A percentile compares a stretch with the other conserved stretches of the same genome.
phyloP scores from a whole-genome alignment of 495 filamentous ascomycete species.

The Sordaria brevicollis region DNA sequence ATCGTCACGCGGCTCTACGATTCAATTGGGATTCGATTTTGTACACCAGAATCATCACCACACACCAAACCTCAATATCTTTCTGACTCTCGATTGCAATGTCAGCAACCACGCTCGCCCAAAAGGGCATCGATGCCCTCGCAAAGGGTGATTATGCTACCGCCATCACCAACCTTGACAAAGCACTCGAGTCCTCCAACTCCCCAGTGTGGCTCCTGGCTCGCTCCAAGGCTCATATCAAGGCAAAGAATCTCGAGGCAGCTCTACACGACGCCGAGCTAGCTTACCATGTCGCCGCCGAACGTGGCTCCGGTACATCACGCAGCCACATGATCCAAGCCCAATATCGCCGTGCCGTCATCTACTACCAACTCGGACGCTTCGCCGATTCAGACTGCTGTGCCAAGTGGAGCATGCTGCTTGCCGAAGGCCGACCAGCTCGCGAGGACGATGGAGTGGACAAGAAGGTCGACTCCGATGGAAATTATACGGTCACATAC shows the following conservation, averaged over 20 bases:
- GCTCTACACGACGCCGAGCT: slow-evolving; percentile 75
- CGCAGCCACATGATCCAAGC: slow-evolving; percentile 70
- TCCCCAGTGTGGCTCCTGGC: slow-evolving; percentile 80
- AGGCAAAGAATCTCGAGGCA: slow-evolving; percentile 37
- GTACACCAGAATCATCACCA: neutral
- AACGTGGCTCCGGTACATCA: slow-evolving; percentile 51
- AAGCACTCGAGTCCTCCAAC: slow-evolving; percentile 57
- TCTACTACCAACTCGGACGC: slow-evolving; percentile 57
- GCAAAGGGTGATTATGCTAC: slow-evolving; percentile 47
- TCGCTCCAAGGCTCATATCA: slow-evolving; percentile 73
- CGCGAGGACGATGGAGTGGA: slow-evolving; percentile 30
- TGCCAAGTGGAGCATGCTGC: slow-evolving; percentile 54
- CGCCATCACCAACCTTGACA: slow-evolving; percentile 65
- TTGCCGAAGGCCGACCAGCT: slow-evolving; percentile 33
- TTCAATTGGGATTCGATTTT: neutral
- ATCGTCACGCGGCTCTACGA: no score
- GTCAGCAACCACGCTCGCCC: slow-evolving; percentile 21
- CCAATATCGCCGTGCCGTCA: slow-evolving; percentile 70
- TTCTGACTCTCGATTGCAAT: slow-evolving; percentile 4
- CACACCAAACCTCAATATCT: neutral
- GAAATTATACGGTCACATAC: slow-evolving; percentile 25
- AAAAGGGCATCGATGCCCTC: slow-evolving; percentile 47
- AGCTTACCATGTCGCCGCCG: slow-evolving; percentile 55
- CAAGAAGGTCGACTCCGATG: slow-evolving; percentile 26
- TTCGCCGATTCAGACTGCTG: slow-evolving; percentile 71